A percentile compares a stretch with the other conserved stretches of the same genome.
These are phyloP conservation scores for Violaceomyces palustris DNA, from an alignment of 1,284 basidiomycete genomes.

Conservation along the genomic window DNA sequence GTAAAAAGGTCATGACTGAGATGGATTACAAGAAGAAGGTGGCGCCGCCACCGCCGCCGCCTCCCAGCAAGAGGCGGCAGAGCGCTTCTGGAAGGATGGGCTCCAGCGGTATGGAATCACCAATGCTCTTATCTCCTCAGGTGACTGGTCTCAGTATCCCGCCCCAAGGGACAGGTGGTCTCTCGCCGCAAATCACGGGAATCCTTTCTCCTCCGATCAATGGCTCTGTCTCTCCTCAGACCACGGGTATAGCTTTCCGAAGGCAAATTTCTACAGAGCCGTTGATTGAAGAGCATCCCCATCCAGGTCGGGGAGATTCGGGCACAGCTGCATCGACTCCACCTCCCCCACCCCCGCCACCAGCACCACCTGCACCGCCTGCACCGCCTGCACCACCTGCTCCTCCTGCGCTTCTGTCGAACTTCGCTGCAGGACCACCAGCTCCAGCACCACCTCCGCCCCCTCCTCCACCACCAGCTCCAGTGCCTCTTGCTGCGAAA, in stretches of 20 bases:
- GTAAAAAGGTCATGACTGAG: conserved; percentile 54
- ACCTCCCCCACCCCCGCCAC: conserved; percentile 12
- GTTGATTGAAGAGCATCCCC: too few relatives aligned
- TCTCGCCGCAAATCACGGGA: conserved; percentile 3
- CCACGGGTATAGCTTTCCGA: too few relatives aligned
- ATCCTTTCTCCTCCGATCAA: too few relatives aligned
- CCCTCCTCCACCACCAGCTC: conserved; percentile 11
- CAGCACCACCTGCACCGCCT: conserved; percentile 6
- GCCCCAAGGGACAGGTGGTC: too few relatives aligned
- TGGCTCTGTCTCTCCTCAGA: too few relatives aligned
- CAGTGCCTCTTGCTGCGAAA: neutral
- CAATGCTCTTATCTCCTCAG: too few relatives aligned
- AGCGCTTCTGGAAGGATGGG: too few relatives aligned
- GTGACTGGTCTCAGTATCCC: too few relatives aligned
- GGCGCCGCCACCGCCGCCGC: conserved; percentile 56
- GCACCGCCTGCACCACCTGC: conserved; percentile 12
- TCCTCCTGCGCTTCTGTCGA: conserved; percentile 10
- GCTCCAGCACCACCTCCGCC: conserved; percentile 9
- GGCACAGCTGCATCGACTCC: conserved; percentile 5
- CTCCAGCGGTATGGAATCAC: too few relatives aligned
- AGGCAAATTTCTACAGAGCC: too few relatives aligned
- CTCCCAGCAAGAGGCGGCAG: conserved; percentile 22
- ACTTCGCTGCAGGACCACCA: conserved; percentile 17
- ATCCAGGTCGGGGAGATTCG: too few relatives aligned
- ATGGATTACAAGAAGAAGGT: conserved; percentile 67